Base-by-base conservation (phyloP, 2,329 filamentous ascomycete genomes). In the Monilinia fructicola region DNA sequence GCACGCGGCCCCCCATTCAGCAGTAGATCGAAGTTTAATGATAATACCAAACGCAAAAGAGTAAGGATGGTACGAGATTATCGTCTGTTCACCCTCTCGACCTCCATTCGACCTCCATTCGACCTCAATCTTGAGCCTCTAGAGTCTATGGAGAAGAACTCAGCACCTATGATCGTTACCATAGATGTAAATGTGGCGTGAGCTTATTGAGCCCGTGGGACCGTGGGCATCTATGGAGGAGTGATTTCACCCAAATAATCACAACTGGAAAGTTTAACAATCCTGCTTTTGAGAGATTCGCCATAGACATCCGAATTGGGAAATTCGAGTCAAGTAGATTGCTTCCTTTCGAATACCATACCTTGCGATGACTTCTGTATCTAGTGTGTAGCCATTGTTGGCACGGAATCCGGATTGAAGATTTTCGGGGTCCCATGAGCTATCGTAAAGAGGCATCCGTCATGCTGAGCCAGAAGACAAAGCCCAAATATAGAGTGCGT, bases 21-120 rank as follows among this genome's bases (percentile, higher is more conserved):
- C 31, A 23, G 56, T 35, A 59, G 44, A 59, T 59, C 42, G n/a
- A 23, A 59, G 11, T 18, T 23, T 35, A 31, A 21, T 18, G 4
- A 55, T 21, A n/a, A 16, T 18, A 26, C 53, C 46, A 64, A 54
- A 21, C 53, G 38, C 14, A 56, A 55, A 56, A 14, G 14, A 64
- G 62, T 38, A 58, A 58, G 38, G n/a, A 42, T 10, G 28, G 9
- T 54, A 46, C 62, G 52, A 56, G 23, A n/a, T 35, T 31, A 21
- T 31, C 11, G 52, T 54, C 26, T 54, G 7, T 54, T 54, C 52
- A 31, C 12, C 7, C 40, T 46, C 44, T 46, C 18, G 44, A 46
- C 18, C 44, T 48, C 6, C 18, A 46, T 18, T 26, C 44, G 31
- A 40, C 16, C 59, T 26, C 14, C 16, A 46, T 16, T 44, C n/a